These are phyloP conservation scores for Candida quercuum DNA, from an alignment of 805 yeast genomes.

Conservation along the genomic window DNA sequence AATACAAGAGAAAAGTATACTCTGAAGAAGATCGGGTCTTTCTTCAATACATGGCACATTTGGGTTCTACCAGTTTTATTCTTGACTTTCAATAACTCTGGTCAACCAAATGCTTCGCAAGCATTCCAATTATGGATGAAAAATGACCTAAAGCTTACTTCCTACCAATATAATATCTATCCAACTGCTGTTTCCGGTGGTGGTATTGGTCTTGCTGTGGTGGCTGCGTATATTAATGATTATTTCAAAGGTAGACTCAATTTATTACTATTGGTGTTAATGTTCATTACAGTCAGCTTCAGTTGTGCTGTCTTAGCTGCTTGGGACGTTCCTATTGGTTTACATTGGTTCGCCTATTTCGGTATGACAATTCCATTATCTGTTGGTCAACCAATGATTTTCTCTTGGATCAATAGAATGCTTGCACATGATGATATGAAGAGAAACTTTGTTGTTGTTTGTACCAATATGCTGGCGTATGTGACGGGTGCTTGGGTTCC, in stretches of 20 bases:
- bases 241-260: slow-evolving; percentile 31
- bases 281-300: slow-evolving; percentile 33
- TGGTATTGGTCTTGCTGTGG: slow-evolving; percentile 34
- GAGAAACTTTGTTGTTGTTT: slow-evolving; percentile 32
- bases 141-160: slow-evolving; percentile 26
- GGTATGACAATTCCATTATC: slow-evolving; percentile 41
- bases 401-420: slow-evolving; percentile 49
- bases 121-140: slow-evolving; percentile 44
- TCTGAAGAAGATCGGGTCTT: slow-evolving; percentile 31
- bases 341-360: slow-evolving; percentile 47
- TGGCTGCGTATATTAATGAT: slow-evolving; percentile 33
- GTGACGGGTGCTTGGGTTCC: slow-evolving; percentile 38
- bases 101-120: slow-evolving; percentile 33
- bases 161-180: slow-evolving; percentile 33
- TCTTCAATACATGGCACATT: slow-evolving; percentile 46
- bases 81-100: slow-evolving; percentile 16
- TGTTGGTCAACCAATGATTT: slow-evolving; percentile 53
- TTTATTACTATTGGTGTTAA: slow-evolving; percentile 29
- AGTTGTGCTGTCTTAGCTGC: slow-evolving; percentile 37
- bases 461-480: slow-evolving; percentile 38
- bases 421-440: slow-evolving; percentile 30
- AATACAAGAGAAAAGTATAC: slow-evolving; percentile 38
- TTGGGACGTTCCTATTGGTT: slow-evolving; percentile 44
- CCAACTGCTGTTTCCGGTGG: slow-evolving; percentile 36
- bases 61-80: slow-evolving; percentile 34